Evolutionary conservation across 73 alveolate genomes (phyloP).

Genomic region (Uronychia binucleata): DNA sequence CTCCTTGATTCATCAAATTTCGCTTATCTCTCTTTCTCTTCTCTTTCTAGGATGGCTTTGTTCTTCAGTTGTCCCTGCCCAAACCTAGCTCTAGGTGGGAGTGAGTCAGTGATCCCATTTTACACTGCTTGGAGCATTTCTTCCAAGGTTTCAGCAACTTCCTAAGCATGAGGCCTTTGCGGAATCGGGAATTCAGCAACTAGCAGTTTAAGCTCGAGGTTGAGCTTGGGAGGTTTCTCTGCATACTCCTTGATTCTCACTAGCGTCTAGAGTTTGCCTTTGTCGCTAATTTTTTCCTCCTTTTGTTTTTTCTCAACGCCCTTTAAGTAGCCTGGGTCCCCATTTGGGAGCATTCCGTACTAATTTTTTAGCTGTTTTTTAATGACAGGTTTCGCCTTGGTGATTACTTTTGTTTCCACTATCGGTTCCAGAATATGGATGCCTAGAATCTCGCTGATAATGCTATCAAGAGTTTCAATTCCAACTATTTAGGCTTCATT

Average conservation of each 20-base stretch:
- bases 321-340: constrained; percentile 16
- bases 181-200: constrained; percentile 29
- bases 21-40: neutral
- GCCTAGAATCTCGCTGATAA: constrained; percentile 26
- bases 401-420: constrained; percentile 28
- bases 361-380: constrained; percentile 4
- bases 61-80: constrained; percentile 11
- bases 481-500: constrained; percentile 39
- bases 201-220: constrained; percentile 10
- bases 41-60: neutral
- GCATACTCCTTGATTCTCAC: constrained; percentile 5
- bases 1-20: neutral
- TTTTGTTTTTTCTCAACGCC: constrained; percentile 19
- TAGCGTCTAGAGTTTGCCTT: constrained; percentile 1
- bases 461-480: constrained; percentile 46
- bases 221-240: constrained; percentile 18
- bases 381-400: constrained; percentile 58
- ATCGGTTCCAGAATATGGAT: constrained; percentile 63
- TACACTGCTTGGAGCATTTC: constrained; percentile 51
- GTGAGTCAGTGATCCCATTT: constrained; percentile 11
- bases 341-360: neutral
- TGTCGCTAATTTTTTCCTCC: constrained; percentile 12
- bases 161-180: constrained; percentile 34
- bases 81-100: constrained; percentile 55
- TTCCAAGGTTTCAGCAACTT: constrained; percentile 66